phyloP scores from a whole-genome alignment of 805 yeast species.

The Lachancea lanzarotensis region DNA sequence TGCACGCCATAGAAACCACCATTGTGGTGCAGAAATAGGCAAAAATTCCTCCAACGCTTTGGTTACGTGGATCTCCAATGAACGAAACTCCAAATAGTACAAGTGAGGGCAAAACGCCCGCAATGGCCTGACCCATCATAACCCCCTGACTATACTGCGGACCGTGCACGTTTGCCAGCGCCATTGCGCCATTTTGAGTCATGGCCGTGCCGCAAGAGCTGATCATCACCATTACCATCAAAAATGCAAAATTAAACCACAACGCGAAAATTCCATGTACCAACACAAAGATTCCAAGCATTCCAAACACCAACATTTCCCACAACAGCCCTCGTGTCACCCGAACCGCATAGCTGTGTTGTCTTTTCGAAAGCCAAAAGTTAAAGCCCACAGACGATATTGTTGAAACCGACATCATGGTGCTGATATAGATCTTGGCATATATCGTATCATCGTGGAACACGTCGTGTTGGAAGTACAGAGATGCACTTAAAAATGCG shows the following conservation, averaged over 20 bases:
- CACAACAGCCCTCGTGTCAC: conserved; percentile 54
- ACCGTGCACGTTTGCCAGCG: conserved; percentile 72
- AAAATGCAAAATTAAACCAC: conserved; percentile 35
- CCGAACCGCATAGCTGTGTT: conserved; percentile 48
- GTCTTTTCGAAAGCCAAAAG: conserved; percentile 57
- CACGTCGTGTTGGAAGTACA: conserved; percentile 59
- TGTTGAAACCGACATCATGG: conserved; percentile 86
- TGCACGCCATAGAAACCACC: conserved; percentile 22
- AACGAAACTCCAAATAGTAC: conserved; percentile 43
- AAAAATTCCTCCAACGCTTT: conserved; percentile 20
- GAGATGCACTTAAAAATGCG: conserved; percentile 78
- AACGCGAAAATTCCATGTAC: conserved; percentile 16
- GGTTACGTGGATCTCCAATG: conserved; percentile 39
- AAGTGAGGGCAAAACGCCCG: conserved; percentile 86
- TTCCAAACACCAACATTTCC: conserved; percentile 50
- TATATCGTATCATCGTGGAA: conserved; percentile 44
- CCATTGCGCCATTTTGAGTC: conserved; percentile 87
- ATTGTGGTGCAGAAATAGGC: conserved; percentile 36
- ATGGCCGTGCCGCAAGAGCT: conserved; percentile 73
- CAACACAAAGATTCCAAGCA: conserved; percentile 40
- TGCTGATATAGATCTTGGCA: conserved; percentile 60
- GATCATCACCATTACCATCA: conserved; percentile 56
- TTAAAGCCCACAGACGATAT: conserved; percentile 55
- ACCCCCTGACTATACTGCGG: conserved; percentile 78
- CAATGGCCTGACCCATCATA: conserved; percentile 91